phyloP scores from a whole-genome alignment of 2,329 filamentous ascomycete genomes.

The Clarireedia hainanense region DNA sequence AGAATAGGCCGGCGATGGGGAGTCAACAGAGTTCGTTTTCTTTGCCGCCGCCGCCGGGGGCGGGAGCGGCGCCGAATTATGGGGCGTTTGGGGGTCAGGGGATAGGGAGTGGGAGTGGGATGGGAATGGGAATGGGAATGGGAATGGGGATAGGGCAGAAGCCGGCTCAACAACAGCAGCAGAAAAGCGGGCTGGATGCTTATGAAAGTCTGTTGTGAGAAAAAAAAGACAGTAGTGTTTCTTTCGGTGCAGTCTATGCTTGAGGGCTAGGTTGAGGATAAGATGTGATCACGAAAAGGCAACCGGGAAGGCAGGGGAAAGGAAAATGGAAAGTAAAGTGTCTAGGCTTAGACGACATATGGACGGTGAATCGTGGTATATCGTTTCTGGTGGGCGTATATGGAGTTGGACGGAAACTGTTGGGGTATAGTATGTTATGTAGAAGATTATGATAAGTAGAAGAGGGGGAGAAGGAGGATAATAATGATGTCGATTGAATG shows the following conservation, averaged over 20 bases:
- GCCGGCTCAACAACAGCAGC: slow-evolving; percentile 22
- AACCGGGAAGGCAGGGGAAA: not conserved
- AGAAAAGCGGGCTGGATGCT: slow-evolving; percentile 42
- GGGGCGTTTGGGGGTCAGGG: slow-evolving; percentile 26
- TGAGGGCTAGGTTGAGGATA: not conserved
- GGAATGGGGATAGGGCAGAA: slow-evolving; percentile 10
- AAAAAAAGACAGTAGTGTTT: not conserved
- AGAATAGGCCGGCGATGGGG: not conserved
- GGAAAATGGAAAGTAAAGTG: not conserved
- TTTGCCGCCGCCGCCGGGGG: slow-evolving; percentile 21
- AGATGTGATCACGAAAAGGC: not conserved
- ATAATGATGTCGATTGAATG: too few species aligned
- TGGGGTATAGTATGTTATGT: too few species aligned
- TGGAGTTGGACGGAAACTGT: too few species aligned
- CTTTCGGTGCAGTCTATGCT: too few species aligned
- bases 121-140: slow-evolving; percentile 11
- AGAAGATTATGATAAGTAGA: too few species aligned
- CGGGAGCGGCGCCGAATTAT: slow-evolving; percentile 5
- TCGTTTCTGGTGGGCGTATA: too few species aligned
- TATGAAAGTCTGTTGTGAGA: slow-evolving; percentile 47
- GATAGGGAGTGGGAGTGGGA: not conserved
- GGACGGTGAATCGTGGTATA: too few species aligned
- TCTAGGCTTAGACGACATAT: too few species aligned
- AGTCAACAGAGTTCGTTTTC: slow-evolving; percentile 24
- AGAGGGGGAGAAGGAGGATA: too few species aligned